These are phyloP conservation scores for Colletotrichum somersetense DNA, from an alignment of 2,329 filamentous ascomycete species.

Conservation along the genomic window DNA sequence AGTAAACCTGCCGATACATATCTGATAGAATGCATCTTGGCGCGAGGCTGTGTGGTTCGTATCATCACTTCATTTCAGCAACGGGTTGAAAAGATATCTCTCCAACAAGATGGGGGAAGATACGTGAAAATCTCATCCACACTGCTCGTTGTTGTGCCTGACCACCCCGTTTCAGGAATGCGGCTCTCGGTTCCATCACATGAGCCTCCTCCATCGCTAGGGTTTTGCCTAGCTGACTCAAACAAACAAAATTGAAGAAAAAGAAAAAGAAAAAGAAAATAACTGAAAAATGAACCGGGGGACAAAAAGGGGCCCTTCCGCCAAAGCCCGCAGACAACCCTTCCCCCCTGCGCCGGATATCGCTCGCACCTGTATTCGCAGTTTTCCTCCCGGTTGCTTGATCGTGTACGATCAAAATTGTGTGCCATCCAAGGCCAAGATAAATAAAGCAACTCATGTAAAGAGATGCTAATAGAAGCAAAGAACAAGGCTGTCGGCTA, in stretches of 20 bases:
- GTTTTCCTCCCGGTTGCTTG: constrained; percentile 26
- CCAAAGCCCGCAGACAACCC: constrained; percentile 11
- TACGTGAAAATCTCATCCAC: constrained; percentile 22
- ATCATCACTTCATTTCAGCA: constrained; percentile 42
- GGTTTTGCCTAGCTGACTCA: not conserved
- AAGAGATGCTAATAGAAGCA: constrained; percentile 28
- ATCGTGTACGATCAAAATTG: constrained; percentile 27
- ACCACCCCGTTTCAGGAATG: constrained; percentile 2
- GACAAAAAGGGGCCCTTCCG: constrained; percentile 1
- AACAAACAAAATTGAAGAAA: not conserved
- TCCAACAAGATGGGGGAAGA: constrained; percentile 32
- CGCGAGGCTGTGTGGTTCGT: constrained; percentile 28
- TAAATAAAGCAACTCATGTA: constrained; percentile 12
- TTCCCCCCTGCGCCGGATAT: constrained; percentile 32
- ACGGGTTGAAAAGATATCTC: constrained; percentile 36
- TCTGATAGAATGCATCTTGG: not conserved
- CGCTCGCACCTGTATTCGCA: constrained; percentile 15
- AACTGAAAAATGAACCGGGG: not conserved
- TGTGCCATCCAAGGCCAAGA: constrained; percentile 7
- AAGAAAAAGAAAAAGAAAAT: not conserved
- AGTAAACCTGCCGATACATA: constrained; percentile 13
- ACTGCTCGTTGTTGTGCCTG: constrained; percentile 17
- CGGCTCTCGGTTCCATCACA: constrained; percentile 1
- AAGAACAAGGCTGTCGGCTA: constrained; percentile 32
- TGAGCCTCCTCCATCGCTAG: constrained; percentile 3